Conservation (phyloP, 192 early-diverging fungal species). For the Chytriomyces confervae region DNA sequence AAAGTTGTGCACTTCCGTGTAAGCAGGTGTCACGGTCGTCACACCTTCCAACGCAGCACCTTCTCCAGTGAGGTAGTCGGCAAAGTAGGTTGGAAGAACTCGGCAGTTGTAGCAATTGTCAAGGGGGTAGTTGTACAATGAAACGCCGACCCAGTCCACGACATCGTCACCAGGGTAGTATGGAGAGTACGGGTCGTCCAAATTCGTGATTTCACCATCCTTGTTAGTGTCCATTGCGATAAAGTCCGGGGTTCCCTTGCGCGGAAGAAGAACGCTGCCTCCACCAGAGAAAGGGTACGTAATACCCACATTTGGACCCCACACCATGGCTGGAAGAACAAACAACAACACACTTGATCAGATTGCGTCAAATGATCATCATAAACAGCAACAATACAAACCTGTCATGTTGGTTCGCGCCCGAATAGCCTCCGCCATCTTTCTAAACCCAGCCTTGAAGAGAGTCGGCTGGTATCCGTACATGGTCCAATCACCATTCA, state of each 20-base stretch:
- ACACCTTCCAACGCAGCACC: neutral
- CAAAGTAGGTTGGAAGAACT: neutral
- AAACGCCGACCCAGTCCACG: constrained; percentile 49
- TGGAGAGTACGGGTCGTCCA: constrained; percentile 45
- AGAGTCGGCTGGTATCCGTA: constrained; percentile 40
- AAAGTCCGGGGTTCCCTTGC: constrained; percentile 3
- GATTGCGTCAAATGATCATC: too few relatives aligned
- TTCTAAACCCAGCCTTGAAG: constrained; percentile 34
- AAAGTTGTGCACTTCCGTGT: constrained; percentile 22
- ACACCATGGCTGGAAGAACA: constrained; percentile 46
- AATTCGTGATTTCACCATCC: constrained; percentile 22
- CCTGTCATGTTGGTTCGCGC: constrained; percentile 50
- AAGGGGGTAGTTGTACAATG: constrained; percentile 16
- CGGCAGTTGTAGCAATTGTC: constrained; percentile 23
- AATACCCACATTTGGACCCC: constrained; percentile 51
- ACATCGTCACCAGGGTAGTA: constrained; percentile 45
- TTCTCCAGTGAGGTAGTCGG: constrained; percentile 18
- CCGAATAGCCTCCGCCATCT: constrained; percentile 37
- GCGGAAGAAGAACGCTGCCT: neutral
- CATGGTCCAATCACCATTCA: constrained; percentile 52
- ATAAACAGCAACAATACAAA: neutral
- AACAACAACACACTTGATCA: too few relatives aligned
- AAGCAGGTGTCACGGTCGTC: neutral
- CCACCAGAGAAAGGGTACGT: constrained; percentile 39
- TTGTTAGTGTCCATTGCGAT: constrained; percentile 44